These are phyloP conservation scores for Protomyces inouyei DNA, from an alignment of 1,139 yeast species.

Conservation along the genomic window DNA sequence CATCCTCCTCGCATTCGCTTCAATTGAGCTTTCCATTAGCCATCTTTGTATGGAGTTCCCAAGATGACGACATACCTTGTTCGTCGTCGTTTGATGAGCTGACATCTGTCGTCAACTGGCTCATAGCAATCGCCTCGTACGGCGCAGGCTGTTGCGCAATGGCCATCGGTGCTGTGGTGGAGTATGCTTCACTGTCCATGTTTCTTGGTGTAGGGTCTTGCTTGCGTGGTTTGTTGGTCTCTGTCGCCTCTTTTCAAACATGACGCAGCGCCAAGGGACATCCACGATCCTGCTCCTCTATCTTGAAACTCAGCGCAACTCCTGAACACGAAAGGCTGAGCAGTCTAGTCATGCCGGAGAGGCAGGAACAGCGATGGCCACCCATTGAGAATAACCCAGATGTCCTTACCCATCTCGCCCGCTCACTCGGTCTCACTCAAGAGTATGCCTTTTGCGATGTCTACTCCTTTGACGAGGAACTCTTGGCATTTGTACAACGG, in stretches of 20 bases:
- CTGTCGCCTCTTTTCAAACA: neutral
- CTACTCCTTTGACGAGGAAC: slow-evolving; percentile 70
- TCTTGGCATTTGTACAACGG: slow-evolving; percentile 71
- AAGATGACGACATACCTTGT: neutral
- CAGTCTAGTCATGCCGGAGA: neutral
- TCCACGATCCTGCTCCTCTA: neutral
- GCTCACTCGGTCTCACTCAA: slow-evolving; percentile 60
- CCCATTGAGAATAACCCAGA: slow-evolving; percentile 91
- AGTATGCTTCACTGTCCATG: neutral
- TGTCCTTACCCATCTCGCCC: slow-evolving; percentile 69
- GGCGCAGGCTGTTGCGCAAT: neutral
- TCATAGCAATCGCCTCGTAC: neutral
- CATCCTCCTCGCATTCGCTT: slow-evolving; percentile 22
- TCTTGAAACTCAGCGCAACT: neutral
- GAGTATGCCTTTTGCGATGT: slow-evolving; percentile 69
- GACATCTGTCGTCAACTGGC: neutral
- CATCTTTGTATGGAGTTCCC: neutral
- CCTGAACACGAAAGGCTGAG: neutral
- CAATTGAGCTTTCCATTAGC: slow-evolving; percentile 6
- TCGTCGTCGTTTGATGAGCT: neutral
- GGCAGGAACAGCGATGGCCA: slow-evolving; percentile 39
- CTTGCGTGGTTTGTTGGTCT: neutral
- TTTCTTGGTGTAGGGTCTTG: neutral
- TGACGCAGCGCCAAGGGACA: neutral
- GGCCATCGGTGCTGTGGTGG: neutral